phyloP scores from a whole-genome alignment of 1,139 yeast species.

The Magnusiomyces magnusii region DNA sequence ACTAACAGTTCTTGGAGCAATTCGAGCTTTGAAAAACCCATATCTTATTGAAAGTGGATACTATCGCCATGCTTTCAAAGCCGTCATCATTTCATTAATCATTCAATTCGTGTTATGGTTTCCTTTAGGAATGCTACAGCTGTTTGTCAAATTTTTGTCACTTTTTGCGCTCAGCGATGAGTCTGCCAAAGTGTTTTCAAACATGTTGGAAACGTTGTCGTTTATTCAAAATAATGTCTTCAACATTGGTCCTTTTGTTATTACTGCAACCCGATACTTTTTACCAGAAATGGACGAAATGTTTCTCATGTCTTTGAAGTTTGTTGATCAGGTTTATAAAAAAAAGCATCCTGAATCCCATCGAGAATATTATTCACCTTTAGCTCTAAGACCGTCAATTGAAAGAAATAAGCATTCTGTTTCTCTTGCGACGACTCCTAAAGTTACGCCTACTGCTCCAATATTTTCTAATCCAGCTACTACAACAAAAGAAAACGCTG shows the following conservation, averaged over 20 bases:
- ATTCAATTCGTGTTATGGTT: constrained; percentile 37
- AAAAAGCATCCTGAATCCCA: constrained; percentile 35
- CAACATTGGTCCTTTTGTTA: constrained; percentile 40
- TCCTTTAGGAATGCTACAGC: constrained; percentile 29
- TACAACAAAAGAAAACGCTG: background rate
- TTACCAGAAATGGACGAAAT: constrained; percentile 35
- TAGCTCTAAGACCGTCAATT: constrained; percentile 17
- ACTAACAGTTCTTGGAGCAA: constrained; percentile 44
- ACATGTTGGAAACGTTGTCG: constrained; percentile 24
- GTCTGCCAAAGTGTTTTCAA: constrained; percentile 13
- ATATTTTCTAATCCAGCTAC: background rate
- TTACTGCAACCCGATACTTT: constrained; percentile 37
- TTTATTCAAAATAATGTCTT: constrained; percentile 37
- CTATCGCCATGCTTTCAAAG: constrained; percentile 34
- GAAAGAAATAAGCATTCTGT: background rate
- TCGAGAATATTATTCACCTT: constrained; percentile 23
- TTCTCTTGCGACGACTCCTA: too few relatives aligned
- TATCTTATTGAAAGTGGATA: constrained; percentile 33
- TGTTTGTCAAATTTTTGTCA: constrained; percentile 17
- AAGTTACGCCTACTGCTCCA: background rate
- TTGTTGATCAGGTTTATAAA: constrained; percentile 37
- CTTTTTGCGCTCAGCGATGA: constrained; percentile 5
- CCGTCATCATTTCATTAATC: constrained; percentile 35
- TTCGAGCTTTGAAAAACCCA: constrained; percentile 45
- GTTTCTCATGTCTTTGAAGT: constrained; percentile 27